A percentile compares a stretch with the other conserved stretches of the same genome.
Conservation (phyloP, 2,329 filamentous ascomycete genomes). For the Aspergillus tubingensis region DNA sequence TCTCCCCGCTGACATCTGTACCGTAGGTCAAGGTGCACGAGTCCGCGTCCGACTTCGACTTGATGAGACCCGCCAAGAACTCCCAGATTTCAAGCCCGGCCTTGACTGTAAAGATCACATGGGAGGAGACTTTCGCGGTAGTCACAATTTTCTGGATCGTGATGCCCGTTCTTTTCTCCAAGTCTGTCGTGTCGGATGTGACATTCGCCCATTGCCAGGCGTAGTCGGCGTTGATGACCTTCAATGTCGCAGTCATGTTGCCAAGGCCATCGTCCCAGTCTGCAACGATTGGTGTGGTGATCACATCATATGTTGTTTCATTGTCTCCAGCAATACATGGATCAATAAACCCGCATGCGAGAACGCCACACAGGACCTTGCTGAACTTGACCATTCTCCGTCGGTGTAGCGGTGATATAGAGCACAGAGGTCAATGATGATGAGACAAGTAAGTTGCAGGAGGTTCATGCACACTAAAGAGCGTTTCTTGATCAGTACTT, state of each 20-base stretch:
- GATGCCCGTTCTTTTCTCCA: neutral
- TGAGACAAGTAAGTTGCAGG: neutral
- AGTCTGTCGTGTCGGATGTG: neutral
- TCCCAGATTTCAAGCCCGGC: neutral
- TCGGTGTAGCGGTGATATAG: neutral
- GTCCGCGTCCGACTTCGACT: neutral
- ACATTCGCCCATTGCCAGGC: neutral
- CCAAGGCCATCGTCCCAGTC: neutral
- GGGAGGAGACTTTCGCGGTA: neutral
- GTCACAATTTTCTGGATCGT: neutral
- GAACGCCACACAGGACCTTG: conserved; percentile 1
- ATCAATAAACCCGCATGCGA: conserved; percentile 2
- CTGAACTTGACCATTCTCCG: neutral
- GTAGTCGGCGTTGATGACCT: conserved; percentile 1
- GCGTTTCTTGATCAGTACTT: too few species aligned
- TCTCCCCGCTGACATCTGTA: neutral
- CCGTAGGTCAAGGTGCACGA: conserved; percentile 4
- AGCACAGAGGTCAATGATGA: conserved; percentile 7
- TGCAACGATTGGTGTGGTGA: neutral
- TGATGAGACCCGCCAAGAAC: neutral
- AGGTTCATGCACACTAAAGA: too few species aligned
- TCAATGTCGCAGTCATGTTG: neutral
- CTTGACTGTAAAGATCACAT: neutral
- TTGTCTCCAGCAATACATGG: neutral
- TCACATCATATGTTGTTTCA: neutral